These are phyloP conservation scores for Nigrospora oryzae DNA, from an alignment of 2,329 filamentous ascomycete species.

Conservation along the genomic window DNA sequence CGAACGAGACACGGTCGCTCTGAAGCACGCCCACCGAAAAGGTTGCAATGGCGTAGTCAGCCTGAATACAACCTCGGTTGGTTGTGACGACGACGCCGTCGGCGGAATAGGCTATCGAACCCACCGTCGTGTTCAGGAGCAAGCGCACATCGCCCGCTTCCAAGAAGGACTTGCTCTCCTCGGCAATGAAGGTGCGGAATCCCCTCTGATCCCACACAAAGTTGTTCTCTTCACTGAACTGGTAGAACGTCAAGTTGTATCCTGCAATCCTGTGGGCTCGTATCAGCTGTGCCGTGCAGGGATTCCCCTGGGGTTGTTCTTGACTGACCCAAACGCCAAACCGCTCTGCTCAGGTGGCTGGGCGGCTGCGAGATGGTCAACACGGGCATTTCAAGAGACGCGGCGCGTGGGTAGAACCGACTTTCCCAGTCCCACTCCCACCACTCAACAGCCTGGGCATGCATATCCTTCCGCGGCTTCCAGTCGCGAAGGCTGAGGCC, in stretches of 20 bases:
- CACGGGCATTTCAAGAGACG: too few relatives aligned
- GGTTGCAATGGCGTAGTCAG: constrained; percentile 46
- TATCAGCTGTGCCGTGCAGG: neutral
- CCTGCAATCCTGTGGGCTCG: constrained; percentile 27
- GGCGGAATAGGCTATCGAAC: constrained; percentile 41
- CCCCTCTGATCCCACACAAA: constrained; percentile 53
- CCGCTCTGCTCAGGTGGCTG: constrained; percentile 47
- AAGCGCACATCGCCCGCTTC: constrained; percentile 44
- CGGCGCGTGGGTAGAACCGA: too few relatives aligned
- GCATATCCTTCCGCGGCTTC: constrained; percentile 48
- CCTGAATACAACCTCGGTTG: constrained; percentile 27
- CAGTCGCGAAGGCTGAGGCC: constrained; percentile 53
- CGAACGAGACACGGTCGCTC: constrained; percentile 48
- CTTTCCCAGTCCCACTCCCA: constrained; percentile 42
- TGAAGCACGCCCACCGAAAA: constrained; percentile 64
- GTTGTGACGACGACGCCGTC: constrained; percentile 44
- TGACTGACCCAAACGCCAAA: constrained; percentile 36
- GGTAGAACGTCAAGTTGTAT: constrained; percentile 53
- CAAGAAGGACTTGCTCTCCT: constrained; percentile 50
- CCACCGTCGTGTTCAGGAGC: constrained; percentile 48
- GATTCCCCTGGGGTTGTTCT: neutral
- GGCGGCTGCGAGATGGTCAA: constrained; percentile 19
- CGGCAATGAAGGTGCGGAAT: constrained; percentile 48
- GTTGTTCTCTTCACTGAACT: constrained; percentile 52
- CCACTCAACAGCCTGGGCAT: constrained; percentile 54